Evolutionary conservation across 1,284 basidiomycete species (phyloP), one percentile per base, ranked within the genome.

Genomic region (Puccinia hordei): DNA sequence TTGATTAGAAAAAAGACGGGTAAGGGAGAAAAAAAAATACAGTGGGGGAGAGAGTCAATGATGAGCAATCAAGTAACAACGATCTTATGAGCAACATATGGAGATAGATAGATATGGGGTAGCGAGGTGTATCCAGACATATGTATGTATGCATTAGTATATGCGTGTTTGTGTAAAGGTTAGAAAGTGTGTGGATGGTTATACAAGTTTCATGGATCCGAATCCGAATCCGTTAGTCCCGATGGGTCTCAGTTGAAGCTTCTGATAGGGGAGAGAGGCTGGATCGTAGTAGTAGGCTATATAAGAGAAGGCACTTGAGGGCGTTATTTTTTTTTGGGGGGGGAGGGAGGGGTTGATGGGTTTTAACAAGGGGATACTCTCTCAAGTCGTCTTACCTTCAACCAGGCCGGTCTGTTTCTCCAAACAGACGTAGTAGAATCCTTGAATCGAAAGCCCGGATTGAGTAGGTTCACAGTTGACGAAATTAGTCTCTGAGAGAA

Each of bases 251-350:
- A 76, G 41, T 49, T 41, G 46, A n/a, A 76, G 57, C n/a, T 63
- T 76, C n/a, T 76, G 73, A 24, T 61, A 76, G 22, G 73, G 53
- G 1, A 51, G 38, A 41, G 73, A 51, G 46, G 55, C 44, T 27
- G 73, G 73, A 65, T 76, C 73, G 30, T 76, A 76, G 61, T 76
- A 76, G 51, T 61, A 76, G 19, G 73, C 73, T 76, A 9, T 13
- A 72, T n/a, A n/a, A n/a, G n/a, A 73, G 35, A 44, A 30, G 41
- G 9, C 46, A 12, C 38, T 46, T 73, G 6, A 57, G 9, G 27
- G 9, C n/a, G n/a, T n/a, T n/a, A 12, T 17, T 61, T 61, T 17
- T 61, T 61, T 33, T 33, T 53, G 55, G 55, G 1, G 69, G 41
- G 13, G n/a, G n/a, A n/a, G n/a, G n/a, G n/a, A n/a, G n/a, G n/a